Evolutionary conservation across 1,139 yeast genomes (phyloP), one percentile per base, ranked within the genome.

Genomic region (Trichomonascaceae sp.): DNA sequence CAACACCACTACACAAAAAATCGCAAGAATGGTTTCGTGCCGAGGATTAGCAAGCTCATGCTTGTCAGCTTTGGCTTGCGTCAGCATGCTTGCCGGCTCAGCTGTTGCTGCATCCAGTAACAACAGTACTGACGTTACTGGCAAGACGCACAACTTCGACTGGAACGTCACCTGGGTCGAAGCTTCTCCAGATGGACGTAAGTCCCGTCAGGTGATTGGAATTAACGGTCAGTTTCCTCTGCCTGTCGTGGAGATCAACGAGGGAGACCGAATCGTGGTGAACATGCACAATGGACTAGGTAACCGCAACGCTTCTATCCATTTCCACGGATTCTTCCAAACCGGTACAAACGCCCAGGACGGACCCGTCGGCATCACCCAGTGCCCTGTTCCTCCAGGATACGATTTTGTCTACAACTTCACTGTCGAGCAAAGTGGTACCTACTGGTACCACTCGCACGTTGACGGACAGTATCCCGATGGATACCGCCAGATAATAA

Each of bases 371-470:
- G 65, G 71, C 70, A 69, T 85, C 20, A 75, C 82, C 17, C 96
- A 87, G 59, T 84, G 95, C 64, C 93, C 94, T 26, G 74, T 82
- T 39, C 72, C 79, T 9, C 80, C 92, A 1, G 82, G 82, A 17
- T 67, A 65, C 38, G 69, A 78, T 9, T 69, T 78, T 73, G 76
- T 64, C 27, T 62, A 62, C 51, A 82, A 87, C 62, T 87, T 87
- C 57, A 78, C 93, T 8, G 84, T 84, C 30, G 73, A 76, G 53
- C 95, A 87, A 55, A 70, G 67, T 31, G 97, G 97, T 42, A 71
- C 93, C 3, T 87, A 69, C 64, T 87, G 97, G 97, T 87, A 87
- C 63, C 97, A 87, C 57, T 79, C 95, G 11, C 97, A 87, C 59
- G 71, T 81, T 17, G 67, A 71, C 9, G 77, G 81, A 39, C 93